Percentiles rank a stretch among this genome's conserved stretches.
phyloP scores from a whole-genome alignment of 306 rosid species.

The Arachis hypogaea region DNA sequence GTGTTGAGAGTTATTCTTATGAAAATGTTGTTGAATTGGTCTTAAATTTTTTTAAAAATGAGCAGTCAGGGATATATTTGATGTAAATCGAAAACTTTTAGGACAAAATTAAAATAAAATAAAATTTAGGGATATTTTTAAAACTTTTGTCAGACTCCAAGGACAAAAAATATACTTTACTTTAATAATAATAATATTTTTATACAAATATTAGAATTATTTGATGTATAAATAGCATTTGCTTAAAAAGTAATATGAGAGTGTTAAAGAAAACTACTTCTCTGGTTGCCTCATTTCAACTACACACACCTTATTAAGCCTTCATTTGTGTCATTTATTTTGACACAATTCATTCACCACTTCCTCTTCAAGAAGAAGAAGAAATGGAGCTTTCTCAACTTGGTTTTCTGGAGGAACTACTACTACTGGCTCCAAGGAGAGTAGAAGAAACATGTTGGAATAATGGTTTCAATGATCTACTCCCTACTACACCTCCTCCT shows the following conservation, averaged over 20 bases:
- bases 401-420: conserved; percentile 82
- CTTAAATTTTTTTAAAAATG: no score
- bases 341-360: conserved; percentile 12
- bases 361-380: conserved; percentile 33
- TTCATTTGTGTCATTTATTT: conserved; percentile 30
- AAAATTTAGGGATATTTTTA: no score
- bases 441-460: conserved; percentile 2
- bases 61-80: no score
- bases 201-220: not conserved
- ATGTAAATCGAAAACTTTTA: no score
- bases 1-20: no score
- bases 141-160: no score
- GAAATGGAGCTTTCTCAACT: conserved; percentile 86
- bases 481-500: conserved; percentile 35
- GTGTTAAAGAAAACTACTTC: not conserved
- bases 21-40: no score
- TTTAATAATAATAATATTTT: no score
- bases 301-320: conserved; percentile 27
- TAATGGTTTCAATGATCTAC: conserved; percentile 56
- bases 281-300: conserved; percentile 40
- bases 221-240: no score
- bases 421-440: conserved; percentile 73
- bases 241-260: no score
- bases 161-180: no score
- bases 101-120: no score